Evolutionary conservation across 257 asterid species (phyloP), one percentile per base, ranked within the genome.

Genomic region (Petrea volubilis): DNA sequence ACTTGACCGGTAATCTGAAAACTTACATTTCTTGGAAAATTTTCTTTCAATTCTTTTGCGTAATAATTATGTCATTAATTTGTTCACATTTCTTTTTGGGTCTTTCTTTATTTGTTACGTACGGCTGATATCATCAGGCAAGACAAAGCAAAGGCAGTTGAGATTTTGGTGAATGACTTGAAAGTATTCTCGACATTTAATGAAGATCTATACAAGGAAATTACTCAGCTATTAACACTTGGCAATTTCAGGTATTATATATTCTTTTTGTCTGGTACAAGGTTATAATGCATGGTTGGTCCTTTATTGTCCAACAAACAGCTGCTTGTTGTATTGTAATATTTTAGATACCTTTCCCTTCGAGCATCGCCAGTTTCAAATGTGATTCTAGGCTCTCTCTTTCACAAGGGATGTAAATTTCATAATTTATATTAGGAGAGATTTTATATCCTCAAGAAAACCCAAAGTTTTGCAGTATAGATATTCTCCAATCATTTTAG

Each of bases 121-220:
- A 12, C 60, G 24, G 43, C 60, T 73, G 65, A 57, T 74, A 46
- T 68, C 61, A 24, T 23, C 81, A 92, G 98, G 88, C 92, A 92
- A 78, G 97, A 92, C 82, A 90, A 90, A 84, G 87, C 97, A 20
- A 92, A 90, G 85, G 98, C 97, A 0, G 96, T 92, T 68, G 97
- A 92, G 52, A 84, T 92, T 73, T 82, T 92, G 63, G 96, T 88
- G 73, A 85, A 76, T 79, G 98, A 92, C 83, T 80, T 92, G 87
- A 92, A 88, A 81, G 97, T 92, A 74, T 92, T 92, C 79, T 88
- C 97, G 11, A 85, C 96, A 60, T 90, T 92, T 70, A 88, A 92
- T 66, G 98, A 92, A 79, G 98, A 92, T 78, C 77, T 92, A 52
- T 92, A 82, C 74, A 92, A 92, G 82, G 97, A 92, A 76, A 92